Evolutionary conservation across 2,329 filamentous ascomycete genomes (phyloP), one percentile per base, ranked within the genome.

Genomic region (Ophiocordyceps camponoti-rufipedis): DNA sequence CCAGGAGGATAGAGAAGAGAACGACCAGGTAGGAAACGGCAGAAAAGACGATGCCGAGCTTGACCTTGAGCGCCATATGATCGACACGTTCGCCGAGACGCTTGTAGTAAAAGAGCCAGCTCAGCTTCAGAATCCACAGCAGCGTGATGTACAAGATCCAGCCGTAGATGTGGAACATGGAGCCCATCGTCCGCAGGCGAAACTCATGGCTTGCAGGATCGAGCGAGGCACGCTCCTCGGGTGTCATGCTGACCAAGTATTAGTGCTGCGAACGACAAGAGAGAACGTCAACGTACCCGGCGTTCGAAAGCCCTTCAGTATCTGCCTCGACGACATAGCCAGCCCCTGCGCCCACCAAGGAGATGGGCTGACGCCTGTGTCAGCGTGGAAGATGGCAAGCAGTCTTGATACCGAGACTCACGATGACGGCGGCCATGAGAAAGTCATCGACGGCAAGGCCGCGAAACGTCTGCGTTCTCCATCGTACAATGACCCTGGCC

Each of bases 61-160:
- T 64, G 33, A 75, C 64, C 19, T 39, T 44, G 19, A 44, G 31
- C 18, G 13, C 14, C 43, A 44, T 44, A 12, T 69, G 62, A 4
- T 44, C 33, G 28, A 62, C 52, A 16, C 62, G 55, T 51, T 69
- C 66, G 42, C 54, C 51, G 55, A 78, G 61, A 40, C 73, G 62
- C 6, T 65, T 62, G 52, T 75, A 77, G 52, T 75, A 76, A 42
- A 69, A 62, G 2, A 70, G 62, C 64, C 75, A 68, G 44, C 72
- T 73, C 2, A 64, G 52, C 55, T 78, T 78, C 41, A 77, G 50
- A 12, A 67, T 56, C 70, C 70, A 75, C 13, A 78, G 55, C 11
- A 75, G 55, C 2, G 65, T 54, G 0, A 66, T 67, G 49, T 77
- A 78, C n/a, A 67, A 56, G 13, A 67, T 65, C 72, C 72, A 76